Base-by-base conservation (phyloP, 768 basidiomycete genomes). In the Pleurotus tuber-regium region DNA sequence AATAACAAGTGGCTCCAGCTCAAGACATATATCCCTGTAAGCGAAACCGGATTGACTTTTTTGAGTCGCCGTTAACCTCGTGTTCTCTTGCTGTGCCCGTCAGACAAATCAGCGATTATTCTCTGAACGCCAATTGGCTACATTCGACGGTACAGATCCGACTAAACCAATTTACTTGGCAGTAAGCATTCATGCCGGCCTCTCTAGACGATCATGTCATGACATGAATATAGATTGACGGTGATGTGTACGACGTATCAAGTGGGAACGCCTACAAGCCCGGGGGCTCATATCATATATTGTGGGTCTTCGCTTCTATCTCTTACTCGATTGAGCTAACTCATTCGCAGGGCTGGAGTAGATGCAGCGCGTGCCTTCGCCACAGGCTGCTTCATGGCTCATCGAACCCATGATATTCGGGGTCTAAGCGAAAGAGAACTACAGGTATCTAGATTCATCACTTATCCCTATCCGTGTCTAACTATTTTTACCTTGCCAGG, bases 281-380 rank as follows among this genome's bases (percentile, higher is more conserved):
- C 31, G 95, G 94, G 11, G 95, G 93, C 31, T 80, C 89, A 35
- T 92, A 92, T 69, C 76, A 84, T 59, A 73, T 82, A 62, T 76
- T 89, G 87, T 86, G 63, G 56, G 80, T 66, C 44, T 38, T 35
- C 51, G 49, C 41, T 59, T 38, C 56, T 19, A 12, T 9, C 28
- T 40, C 11, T 43, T 38, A 55, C 51, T 57, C 60, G 50, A 52
- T 63, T 51, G 54, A 50, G 59, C 57, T 47, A 39, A 61, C 50
- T 55, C 55, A 39, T 39, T 43, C 51, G 52, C 60, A 77, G 89
- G 69, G 85, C 91, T 56, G 94, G 95, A 10, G 68, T 78, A 47
- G 94, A 98, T 66, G 92, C 91, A n/a, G 89, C 91, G 23, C 76
- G 95, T 58, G 88, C 94, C 0, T 98, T 92, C 67, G 91, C 81